Evolutionary conservation across 164 flowering plant species (phyloP).

Genomic region (Magnolia sinica): DNA sequence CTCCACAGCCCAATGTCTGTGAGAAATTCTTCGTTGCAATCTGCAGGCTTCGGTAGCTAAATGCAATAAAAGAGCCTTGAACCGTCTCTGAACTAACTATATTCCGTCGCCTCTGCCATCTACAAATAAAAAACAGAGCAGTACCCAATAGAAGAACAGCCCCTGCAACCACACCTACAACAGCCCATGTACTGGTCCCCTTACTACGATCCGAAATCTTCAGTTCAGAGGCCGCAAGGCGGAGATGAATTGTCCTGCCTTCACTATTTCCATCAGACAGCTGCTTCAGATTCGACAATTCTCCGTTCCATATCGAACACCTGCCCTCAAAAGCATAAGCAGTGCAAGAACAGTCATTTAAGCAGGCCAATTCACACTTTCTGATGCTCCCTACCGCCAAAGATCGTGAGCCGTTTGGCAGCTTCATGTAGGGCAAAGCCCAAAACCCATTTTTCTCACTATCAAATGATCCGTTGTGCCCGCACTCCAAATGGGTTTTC

Average conservation of each 20-base stretch:
- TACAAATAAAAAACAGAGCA: conserved; percentile 12
- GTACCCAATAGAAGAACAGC: conserved; percentile 13
- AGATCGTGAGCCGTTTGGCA: conserved; percentile 1
- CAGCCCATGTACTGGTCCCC: conserved; percentile 7
- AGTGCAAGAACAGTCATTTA: conserved; percentile 15
- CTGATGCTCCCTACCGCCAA: not conserved
- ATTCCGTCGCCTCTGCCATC: conserved; percentile 17
- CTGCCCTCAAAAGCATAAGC: conserved; percentile 14
- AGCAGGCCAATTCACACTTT: conserved; percentile 17
- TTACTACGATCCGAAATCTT: conserved; percentile 2
- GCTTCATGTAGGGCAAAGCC: not conserved
- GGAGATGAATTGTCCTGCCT: not conserved
- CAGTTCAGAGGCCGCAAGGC: conserved; percentile 4
- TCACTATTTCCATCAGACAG: not conserved
- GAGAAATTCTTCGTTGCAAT: conserved; percentile 54
- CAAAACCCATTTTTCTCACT: conserved; percentile 4
- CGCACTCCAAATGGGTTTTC: no score
- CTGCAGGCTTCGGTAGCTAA: conserved; percentile 35
- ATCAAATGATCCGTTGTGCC: conserved; percentile 4
- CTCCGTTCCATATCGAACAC: conserved; percentile 19
- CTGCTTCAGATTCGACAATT: conserved; percentile 6
- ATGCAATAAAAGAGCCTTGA: conserved; percentile 35
- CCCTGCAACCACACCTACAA: conserved; percentile 22
- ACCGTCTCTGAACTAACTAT: conserved; percentile 11
- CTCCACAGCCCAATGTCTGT: conserved; percentile 51